These are phyloP conservation scores for Cystobasidiaceae sp. DNA, from an alignment of 1,284 basidiomycete genomes.

Conservation along the genomic window DNA sequence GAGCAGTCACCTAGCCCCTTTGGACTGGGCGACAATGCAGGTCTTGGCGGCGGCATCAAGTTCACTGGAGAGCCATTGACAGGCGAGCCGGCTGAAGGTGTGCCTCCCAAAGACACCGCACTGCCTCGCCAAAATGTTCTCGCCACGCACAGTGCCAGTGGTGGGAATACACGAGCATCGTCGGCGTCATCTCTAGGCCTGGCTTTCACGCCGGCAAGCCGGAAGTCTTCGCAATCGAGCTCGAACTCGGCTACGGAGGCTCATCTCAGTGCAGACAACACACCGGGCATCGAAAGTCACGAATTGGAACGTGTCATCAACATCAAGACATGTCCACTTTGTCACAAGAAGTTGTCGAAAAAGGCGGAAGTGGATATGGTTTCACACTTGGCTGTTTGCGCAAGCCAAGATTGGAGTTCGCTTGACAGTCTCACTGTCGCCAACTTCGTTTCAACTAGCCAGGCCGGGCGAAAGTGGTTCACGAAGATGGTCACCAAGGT, in stretches of 20 bases:
- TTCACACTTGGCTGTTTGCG: slow-evolving; percentile 73
- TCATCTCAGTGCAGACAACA: neutral
- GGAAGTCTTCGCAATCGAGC: neutral
- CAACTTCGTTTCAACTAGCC: slow-evolving; percentile 91
- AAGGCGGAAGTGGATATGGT: slow-evolving; percentile 66
- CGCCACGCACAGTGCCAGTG: neutral
- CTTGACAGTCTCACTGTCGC: slow-evolving; percentile 83
- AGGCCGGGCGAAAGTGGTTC: slow-evolving; percentile 96
- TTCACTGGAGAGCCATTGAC: slow-evolving; percentile 22
- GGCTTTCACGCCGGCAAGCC: neutral
- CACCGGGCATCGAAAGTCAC: neutral
- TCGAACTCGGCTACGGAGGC: neutral
- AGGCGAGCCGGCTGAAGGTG: slow-evolving; percentile 12
- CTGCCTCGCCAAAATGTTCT: neutral
- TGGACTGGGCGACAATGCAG: slow-evolving; percentile 14
- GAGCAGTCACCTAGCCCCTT: neutral
- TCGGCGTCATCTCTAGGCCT: neutral
- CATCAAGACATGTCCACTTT: slow-evolving; percentile 87
- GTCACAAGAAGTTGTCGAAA: slow-evolving; percentile 74
- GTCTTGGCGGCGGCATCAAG: neutral
- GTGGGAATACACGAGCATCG: neutral
- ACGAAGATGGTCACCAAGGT: slow-evolving; percentile 64
- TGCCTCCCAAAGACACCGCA: neutral
- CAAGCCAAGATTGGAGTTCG: slow-evolving; percentile 82
- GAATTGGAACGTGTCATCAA: slow-evolving; percentile 81